Evolutionary conservation across 768 basidiomycete species (phyloP).

Genomic region (Trichaptum fuscoviolaceum): DNA sequence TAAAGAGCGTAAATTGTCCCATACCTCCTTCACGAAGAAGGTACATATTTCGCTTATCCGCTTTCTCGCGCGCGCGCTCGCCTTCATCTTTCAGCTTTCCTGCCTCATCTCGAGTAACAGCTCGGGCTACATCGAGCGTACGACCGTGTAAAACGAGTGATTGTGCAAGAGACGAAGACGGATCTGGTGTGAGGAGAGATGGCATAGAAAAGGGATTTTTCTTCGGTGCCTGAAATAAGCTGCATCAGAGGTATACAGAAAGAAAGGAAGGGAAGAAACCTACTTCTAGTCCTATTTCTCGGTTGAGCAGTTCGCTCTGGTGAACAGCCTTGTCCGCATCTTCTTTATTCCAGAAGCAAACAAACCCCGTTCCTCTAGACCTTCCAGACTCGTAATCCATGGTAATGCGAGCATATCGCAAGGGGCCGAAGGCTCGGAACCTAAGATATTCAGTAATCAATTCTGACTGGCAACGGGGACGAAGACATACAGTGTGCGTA

Average conservation of each 20-base stretch:
- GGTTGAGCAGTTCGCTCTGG: slow-evolving; percentile 67
- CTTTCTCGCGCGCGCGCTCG: slow-evolving; percentile 79
- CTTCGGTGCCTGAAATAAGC: slow-evolving; percentile 23
- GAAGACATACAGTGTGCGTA: slow-evolving; percentile 66
- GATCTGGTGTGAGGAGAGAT: slow-evolving; percentile 91
- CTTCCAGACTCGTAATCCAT: slow-evolving; percentile 78
- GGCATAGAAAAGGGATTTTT: slow-evolving; percentile 85
- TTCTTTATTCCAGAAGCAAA: slow-evolving; percentile 92
- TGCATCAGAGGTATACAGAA: not conserved
- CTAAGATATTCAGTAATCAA: slow-evolving; percentile 32
- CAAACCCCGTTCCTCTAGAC: slow-evolving; percentile 93
- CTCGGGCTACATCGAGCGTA: slow-evolving; percentile 84
- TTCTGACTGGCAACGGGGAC: slow-evolving; percentile 7
- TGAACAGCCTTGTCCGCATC: slow-evolving; percentile 83
- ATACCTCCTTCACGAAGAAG: slow-evolving; percentile 92
- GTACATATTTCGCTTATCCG: slow-evolving; percentile 94
- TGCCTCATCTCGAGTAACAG: slow-evolving; percentile 88
- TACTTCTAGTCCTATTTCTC: slow-evolving; percentile 45
- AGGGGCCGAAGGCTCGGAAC: slow-evolving; percentile 86
- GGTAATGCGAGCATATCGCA: slow-evolving; percentile 90
- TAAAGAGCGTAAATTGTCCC: slow-evolving; percentile 21
- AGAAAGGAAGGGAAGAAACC: slow-evolving; percentile 3
- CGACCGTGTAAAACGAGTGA: slow-evolving; percentile 87
- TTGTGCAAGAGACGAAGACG: slow-evolving; percentile 76
- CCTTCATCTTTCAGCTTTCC: slow-evolving; percentile 83